phyloP scores from a whole-genome alignment of 1,284 basidiomycete genomes.

The Malassezia furfur region DNA sequence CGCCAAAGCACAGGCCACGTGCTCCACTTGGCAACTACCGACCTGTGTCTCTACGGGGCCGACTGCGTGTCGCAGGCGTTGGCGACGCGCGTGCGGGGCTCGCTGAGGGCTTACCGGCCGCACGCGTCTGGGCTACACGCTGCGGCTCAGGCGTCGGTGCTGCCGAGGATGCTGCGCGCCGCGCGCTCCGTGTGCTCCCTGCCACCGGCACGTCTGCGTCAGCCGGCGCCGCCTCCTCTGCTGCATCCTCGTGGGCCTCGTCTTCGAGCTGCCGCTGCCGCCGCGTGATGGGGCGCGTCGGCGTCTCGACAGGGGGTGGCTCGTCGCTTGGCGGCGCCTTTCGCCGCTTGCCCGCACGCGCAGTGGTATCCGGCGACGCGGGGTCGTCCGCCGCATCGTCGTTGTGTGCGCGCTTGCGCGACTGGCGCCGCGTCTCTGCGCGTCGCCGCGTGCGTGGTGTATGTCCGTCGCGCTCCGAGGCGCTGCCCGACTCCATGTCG shows the following conservation, averaged over 20 bases:
- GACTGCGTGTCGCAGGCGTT: background rate
- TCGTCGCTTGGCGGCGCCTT: constrained; percentile 5
- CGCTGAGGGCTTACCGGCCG: background rate
- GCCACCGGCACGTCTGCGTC: background rate
- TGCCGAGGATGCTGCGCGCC: background rate
- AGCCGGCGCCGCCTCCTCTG: background rate
- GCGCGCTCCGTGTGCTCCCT: background rate
- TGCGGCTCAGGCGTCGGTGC: background rate
- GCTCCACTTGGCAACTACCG: background rate
- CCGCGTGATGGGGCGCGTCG: constrained; percentile 10
- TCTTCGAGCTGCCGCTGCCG: constrained; percentile 13
- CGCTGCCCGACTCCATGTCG: background rate
- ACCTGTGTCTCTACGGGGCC: background rate
- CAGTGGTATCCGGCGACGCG: background rate
- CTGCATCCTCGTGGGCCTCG: background rate
- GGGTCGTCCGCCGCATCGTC: background rate
- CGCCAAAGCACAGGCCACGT: background rate
- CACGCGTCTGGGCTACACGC: constrained; percentile 1
- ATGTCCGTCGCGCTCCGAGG: background rate
- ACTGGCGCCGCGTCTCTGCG: background rate
- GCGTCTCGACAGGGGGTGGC: background rate
- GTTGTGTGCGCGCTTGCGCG: constrained; percentile 10
- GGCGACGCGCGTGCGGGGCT: background rate
- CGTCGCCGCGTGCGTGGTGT: background rate
- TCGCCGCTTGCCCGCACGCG: background rate